Base-by-base conservation (phyloP, 352 stramenopile genomes). In the Phytopythium mirpurense region DNA sequence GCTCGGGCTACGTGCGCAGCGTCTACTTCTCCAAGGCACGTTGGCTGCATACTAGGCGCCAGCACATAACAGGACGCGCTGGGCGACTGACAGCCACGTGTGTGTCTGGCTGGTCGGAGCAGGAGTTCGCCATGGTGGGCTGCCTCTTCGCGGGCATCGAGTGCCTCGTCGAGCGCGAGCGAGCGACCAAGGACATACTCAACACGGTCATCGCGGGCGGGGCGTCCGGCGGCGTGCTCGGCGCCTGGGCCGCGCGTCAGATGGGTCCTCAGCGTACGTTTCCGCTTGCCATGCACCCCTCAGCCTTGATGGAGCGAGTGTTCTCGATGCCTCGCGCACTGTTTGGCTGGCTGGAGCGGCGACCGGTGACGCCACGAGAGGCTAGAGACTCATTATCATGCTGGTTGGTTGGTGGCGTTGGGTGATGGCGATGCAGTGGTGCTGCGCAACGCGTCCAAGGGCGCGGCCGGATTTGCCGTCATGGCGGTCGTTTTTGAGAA, bases 401-500 rank as follows among this genome's bases (percentile, higher is more conserved):
- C n/a, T n/a, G n/a, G n/a, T n/a, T n/a, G n/a, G n/a, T n/a, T n/a
- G n/a, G n/a, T n/a, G n/a, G n/a, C n/a, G n/a, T n/a, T n/a, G n/a
- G n/a, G n/a, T n/a, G n/a, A n/a, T n/a, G n/a, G n/a, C 50, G 63
- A 14, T 23, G 41, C 53, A 92, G 83, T 88, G 57, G 44, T 91
- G 42, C 51, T 78, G 44, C 68, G 67, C 55, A 86, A 93, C 56
- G 90, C 79, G 29, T 68, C 50, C 37, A 95, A 95, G 54, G 80
- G 85, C 15, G 83, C 81, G 2, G 78, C 75, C 9, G 78, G 81
- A 35, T 95, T 95, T 55, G 80, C 83, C 4, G 73, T 72, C 46
- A 90, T 95, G 76, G 83, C 80, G 27, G 83, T 92, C 21, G 78
- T 92, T 24, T 92, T 95, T 66, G 85, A 95, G 51, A 93, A 89